Evolutionary conservation across 2,329 filamentous ascomycete species (phyloP), one percentile per base, ranked within the genome.

Genomic region (Dactylonectria estremocensis): DNA sequence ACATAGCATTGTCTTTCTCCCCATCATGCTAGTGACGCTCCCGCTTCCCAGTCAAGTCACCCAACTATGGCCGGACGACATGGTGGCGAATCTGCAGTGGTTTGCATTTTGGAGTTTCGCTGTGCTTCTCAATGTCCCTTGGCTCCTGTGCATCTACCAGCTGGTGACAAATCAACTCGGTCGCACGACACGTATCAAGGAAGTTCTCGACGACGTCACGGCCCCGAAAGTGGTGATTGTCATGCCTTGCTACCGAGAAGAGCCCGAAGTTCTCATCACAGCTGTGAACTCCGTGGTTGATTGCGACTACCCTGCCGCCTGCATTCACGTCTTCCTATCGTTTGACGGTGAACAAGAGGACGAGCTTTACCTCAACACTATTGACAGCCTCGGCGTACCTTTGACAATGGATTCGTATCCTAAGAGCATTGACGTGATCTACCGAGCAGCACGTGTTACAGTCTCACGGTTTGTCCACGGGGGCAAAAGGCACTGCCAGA

Each of bases 51-150:
- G 86, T 20, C 87, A 90, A 66, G 85, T 98, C 52, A 91, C 91
- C 8, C 85, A 88, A 67, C 88, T 93, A 73, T 97, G 95, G 82
- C 95, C 95, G 0, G 62, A 79, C 3, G 61, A 80, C 1, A 89
- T 96, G 85, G 92, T 96, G 46, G 81, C 79, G 2, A 86, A 93
- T 53, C 86, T 98, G 14, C 95, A 98, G 78, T 97, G 94, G 93
- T 97, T 98, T 77, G 95, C 95, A 4, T 98, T 98, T 80, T 98
- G 94, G 91, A 91, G 92, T 31, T 98, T 98, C 73, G 92, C 95
- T 1, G 89, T 90, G 70, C 89, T 98, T 10, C 84, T 99, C 65
- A 94, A 93, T 1, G 86, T 97, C 1, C 96, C 96, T 0, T 98
- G 95, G 94, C 87, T 97, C 3, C 93, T 98, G 77, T 98, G 95